Percentiles rank a stretch among this genome's conserved stretches.
phyloP scores from a whole-genome alignment of 352 stramenopile species.

The Phytophthora pini region DNA sequence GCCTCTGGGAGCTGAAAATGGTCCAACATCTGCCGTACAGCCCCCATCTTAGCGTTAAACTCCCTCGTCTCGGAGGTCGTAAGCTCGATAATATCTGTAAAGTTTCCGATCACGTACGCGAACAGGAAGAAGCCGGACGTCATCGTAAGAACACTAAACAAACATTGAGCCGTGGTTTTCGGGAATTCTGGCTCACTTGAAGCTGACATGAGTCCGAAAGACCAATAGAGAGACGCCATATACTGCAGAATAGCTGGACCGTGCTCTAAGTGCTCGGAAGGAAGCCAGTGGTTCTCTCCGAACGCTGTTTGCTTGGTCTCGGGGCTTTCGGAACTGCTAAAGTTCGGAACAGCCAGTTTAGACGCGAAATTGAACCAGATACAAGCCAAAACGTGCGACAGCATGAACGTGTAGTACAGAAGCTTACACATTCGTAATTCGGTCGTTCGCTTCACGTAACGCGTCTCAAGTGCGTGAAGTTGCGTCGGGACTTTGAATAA shows the following conservation, averaged over 20 bases:
- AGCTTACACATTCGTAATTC: conserved; percentile 74
- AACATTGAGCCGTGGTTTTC: conserved; percentile 51
- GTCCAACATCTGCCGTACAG: conserved; percentile 55
- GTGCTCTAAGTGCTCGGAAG: conserved; percentile 36
- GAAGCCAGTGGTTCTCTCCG: conserved; percentile 46
- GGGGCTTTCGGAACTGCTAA: conserved; percentile 1
- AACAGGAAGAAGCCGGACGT: conserved; percentile 75
- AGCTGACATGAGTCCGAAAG: conserved; percentile 69
- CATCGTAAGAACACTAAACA: conserved; percentile 66
- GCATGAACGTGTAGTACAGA: conserved; percentile 75
- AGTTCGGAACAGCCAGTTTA: conserved; percentile 36
- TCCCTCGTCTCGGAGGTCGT: conserved; percentile 65
- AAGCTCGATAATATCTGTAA: conserved; percentile 71
- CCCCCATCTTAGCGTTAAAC: conserved; percentile 62
- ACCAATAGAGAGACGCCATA: conserved; percentile 70
- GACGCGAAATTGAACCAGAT: conserved; percentile 75
- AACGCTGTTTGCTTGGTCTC: conserved; percentile 24
- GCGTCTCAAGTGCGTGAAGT: conserved; percentile 57
- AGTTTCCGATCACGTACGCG: conserved; percentile 82
- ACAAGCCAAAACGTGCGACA: conserved; percentile 62
- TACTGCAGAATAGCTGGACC: conserved; percentile 48
- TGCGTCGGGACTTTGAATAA: conserved; percentile 63
- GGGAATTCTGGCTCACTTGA: conserved; percentile 61
- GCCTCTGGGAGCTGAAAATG: conserved; percentile 58
- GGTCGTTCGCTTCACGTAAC: conserved; percentile 64